Conservation (phyloP, 2,329 filamentous ascomycete species). For the Alternaria sp. region DNA sequence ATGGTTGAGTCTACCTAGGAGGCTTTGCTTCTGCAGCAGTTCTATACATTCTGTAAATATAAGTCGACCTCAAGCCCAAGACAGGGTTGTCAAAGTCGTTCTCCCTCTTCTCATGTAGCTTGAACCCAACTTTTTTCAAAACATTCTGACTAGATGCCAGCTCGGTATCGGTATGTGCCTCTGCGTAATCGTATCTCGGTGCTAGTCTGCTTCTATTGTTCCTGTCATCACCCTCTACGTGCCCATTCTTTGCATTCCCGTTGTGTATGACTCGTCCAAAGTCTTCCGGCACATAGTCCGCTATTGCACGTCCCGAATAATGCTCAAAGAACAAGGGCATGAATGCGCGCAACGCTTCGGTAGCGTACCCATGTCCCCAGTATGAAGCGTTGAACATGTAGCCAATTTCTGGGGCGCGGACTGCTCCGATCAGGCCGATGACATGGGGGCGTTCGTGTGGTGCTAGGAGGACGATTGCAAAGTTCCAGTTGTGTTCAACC, state of each 20-base stretch:
- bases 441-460: constrained; percentile 37
- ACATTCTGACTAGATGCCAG: constrained; percentile 66
- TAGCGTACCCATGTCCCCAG: constrained; percentile 56
- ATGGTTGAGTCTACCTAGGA: background rate
- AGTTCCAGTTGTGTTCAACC: constrained; percentile 62
- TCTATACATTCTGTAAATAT: constrained; percentile 48
- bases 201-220: constrained; percentile 4
- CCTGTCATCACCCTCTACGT: background rate
- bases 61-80: constrained; percentile 48
- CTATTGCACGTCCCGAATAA: constrained; percentile 25
- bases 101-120: constrained; percentile 55
- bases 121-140: constrained; percentile 65
- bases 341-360: constrained; percentile 55
- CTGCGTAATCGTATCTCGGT: constrained; percentile 39
- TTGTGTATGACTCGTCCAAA: constrained; percentile 6
- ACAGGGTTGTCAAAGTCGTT: constrained; percentile 52
- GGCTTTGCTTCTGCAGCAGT: constrained; percentile 14
- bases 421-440: constrained; percentile 55
- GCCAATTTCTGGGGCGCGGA: constrained; percentile 54
- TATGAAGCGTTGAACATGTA: constrained; percentile 54
- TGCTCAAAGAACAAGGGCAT: constrained; percentile 54
- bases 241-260: background rate
- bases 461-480: constrained; percentile 55
- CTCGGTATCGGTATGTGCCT: constrained; percentile 58
- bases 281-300: background rate